These are phyloP conservation scores for Didymosphaeria variabile DNA, from an alignment of 2,329 filamentous ascomycete genomes.

Conservation along the genomic window DNA sequence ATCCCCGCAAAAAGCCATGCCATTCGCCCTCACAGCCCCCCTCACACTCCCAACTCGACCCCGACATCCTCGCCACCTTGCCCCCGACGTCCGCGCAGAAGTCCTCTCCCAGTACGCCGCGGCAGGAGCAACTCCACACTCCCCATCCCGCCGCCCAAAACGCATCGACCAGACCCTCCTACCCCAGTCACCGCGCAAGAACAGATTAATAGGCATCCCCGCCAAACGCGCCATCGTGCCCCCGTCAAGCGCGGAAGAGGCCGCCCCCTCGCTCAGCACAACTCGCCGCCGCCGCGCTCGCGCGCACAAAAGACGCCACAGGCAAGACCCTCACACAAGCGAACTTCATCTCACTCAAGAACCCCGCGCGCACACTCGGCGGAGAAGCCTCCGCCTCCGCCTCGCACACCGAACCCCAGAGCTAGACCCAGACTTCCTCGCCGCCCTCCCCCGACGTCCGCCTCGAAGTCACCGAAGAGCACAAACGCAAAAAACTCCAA, in stretches of 20 bases:
- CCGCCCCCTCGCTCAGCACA: constrained; percentile 52
- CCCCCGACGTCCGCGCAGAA: constrained; percentile 89
- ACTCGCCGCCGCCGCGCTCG: constrained; percentile 60
- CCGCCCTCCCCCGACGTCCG: constrained; percentile 76
- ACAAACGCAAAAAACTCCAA: constrained; percentile 54
- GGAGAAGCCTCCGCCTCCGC: constrained; percentile 29
- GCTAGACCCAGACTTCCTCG: constrained; percentile 71
- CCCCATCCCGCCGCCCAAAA: constrained; percentile 45
- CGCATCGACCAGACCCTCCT: constrained; percentile 46
- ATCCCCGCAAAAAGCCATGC: constrained; percentile 28
- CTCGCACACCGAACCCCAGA: constrained; percentile 37
- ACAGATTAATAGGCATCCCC: constrained; percentile 59
- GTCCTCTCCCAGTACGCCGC: constrained; percentile 75
- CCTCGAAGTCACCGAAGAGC: constrained; percentile 77
- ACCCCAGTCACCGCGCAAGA: constrained; percentile 60
- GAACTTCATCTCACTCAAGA: constrained; percentile 67
- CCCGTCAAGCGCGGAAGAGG: constrained; percentile 74
- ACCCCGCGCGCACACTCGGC: constrained; percentile 30
- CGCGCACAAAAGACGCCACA: constrained; percentile 50
- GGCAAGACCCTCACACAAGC: constrained; percentile 70
- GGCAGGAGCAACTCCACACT: constrained; percentile 31
- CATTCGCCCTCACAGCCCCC: constrained; percentile 54
- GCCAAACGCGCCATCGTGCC: constrained; percentile 58
- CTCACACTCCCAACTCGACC: constrained; percentile 80
- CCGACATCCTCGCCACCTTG: constrained; percentile 81